Evolutionary conservation across 768 basidiomycete genomes (phyloP).

Genomic region (Amanita polypyramis): DNA sequence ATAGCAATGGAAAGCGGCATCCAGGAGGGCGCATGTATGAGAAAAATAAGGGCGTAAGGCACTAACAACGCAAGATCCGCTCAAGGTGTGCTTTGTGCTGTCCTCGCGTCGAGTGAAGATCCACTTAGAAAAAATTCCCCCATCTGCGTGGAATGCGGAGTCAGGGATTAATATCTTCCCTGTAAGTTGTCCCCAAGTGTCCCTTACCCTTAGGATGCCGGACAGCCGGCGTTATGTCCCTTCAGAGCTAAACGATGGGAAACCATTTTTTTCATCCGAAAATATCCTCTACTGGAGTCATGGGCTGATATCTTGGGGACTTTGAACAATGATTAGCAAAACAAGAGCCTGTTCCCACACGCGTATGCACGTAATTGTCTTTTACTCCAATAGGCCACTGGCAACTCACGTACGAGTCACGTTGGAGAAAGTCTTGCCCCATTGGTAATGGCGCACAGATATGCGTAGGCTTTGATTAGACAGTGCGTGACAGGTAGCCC

Average conservation of each 20-base stretch:
- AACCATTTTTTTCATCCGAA: not conserved
- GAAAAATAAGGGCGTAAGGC: not conserved
- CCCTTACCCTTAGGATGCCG: constrained; percentile 4
- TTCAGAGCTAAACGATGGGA: not conserved
- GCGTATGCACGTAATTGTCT: not conserved
- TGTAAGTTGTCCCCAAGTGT: too few relatives aligned
- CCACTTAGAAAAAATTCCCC: not conserved
- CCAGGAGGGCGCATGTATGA: constrained; percentile 4
- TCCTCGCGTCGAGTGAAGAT: not conserved
- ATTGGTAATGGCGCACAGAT: not conserved
- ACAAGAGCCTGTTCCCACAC: not conserved
- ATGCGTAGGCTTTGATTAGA: not conserved
- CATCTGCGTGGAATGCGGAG: not conserved
- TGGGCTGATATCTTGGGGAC: too few relatives aligned
- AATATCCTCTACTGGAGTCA: too few relatives aligned
- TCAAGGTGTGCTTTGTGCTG: not conserved
- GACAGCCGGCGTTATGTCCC: not conserved
- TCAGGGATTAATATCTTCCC: too few relatives aligned
- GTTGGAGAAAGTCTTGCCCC: not conserved
- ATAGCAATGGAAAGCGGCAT: too few relatives aligned
- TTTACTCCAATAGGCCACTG: not conserved
- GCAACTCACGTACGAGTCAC: not conserved
- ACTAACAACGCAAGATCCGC: not conserved
- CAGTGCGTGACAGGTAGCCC: not conserved
- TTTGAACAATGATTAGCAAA: too few relatives aligned